These are phyloP conservation scores for Blepharisma undulans DNA, from an alignment of 169 alveolate species.

Conservation along the genomic window DNA sequence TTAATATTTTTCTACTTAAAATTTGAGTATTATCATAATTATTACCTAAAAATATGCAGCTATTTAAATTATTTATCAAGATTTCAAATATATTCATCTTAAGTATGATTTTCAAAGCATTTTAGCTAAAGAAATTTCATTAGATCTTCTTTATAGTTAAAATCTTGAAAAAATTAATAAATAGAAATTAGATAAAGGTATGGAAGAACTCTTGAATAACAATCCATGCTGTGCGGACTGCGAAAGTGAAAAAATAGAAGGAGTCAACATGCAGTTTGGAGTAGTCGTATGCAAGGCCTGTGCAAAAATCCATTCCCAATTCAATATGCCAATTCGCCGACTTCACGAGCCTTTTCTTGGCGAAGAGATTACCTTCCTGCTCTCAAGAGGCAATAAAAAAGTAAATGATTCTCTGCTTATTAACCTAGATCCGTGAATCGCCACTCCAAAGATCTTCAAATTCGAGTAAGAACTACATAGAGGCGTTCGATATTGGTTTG, in stretches of 20 bases:
- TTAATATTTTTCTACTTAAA: no score
- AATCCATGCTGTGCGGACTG: constrained; percentile 35
- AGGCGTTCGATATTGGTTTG: constrained; percentile 1
- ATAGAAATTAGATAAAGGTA: background rate
- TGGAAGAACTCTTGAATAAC: background rate
- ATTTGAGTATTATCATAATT: no score
- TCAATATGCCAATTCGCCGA: background rate
- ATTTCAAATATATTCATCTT: no score
- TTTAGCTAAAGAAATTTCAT: no score
- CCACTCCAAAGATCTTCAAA: background rate
- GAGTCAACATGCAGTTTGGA: constrained; percentile 9
- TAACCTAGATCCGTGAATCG: constrained; percentile 12
- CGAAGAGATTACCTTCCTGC: constrained; percentile 16
- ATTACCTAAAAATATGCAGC: no score
- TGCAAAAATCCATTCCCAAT: background rate
- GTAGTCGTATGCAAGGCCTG: constrained; percentile 10
- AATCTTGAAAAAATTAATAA: no score
- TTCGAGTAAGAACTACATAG: constrained; percentile 10
- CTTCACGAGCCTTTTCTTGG: background rate
- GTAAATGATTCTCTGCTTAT: background rate
- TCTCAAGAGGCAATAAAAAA: constrained; percentile 10
- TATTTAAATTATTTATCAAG: no score
- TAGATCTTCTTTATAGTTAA: background rate
- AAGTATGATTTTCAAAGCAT: no score
- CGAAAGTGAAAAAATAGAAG: background rate